Percentiles rank a stretch among this genome's conserved stretches.
Evolutionary conservation across 2,329 filamentous ascomycete genomes (phyloP).

Genomic region (Paraphaeosphaeria minitans): DNA sequence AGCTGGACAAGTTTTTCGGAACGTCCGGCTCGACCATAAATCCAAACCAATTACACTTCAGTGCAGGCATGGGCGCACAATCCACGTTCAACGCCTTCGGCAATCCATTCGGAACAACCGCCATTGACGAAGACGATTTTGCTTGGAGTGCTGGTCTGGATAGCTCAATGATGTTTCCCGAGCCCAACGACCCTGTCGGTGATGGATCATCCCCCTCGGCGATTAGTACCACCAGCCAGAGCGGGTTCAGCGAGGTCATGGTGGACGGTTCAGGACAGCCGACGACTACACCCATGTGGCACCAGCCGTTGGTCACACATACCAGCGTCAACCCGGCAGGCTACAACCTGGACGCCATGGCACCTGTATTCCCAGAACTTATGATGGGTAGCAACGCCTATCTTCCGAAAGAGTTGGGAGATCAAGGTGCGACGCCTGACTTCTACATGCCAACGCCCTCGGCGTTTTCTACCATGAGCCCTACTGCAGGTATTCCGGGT

Average conservation of each 20-base stretch:
- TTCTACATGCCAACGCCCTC: slow-evolving; percentile 80
- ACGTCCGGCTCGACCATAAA: slow-evolving; percentile 64
- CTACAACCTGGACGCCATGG: slow-evolving; percentile 76
- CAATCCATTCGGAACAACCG: slow-evolving; percentile 63
- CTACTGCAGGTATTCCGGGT: slow-evolving; percentile 68
- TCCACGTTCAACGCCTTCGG: slow-evolving; percentile 53
- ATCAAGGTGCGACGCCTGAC: slow-evolving; percentile 71
- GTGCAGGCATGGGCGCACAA: slow-evolving; percentile 68
- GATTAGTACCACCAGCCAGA: slow-evolving; percentile 93
- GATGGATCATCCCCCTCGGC: slow-evolving; percentile 95
- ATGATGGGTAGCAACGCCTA: slow-evolving; percentile 62
- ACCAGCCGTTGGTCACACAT: slow-evolving; percentile 64
- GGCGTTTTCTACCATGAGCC: slow-evolving; percentile 75
- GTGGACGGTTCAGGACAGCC: slow-evolving; percentile 68
- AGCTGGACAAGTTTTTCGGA: slow-evolving; percentile 74
- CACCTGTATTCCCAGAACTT: slow-evolving; percentile 75
- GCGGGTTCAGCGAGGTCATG: slow-evolving; percentile 89
- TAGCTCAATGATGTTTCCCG: slow-evolving; percentile 60
- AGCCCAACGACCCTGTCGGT: slow-evolving; percentile 76
- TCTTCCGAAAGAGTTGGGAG: slow-evolving; percentile 75
- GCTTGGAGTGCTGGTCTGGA: slow-evolving; percentile 87
- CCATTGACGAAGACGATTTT: slow-evolving; percentile 75
- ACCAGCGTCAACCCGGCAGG: slow-evolving; percentile 68
- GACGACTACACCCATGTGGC: slow-evolving; percentile 47
- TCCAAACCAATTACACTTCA: slow-evolving; percentile 78